Conservation (phyloP, 306 rosid species). For the Medicago truncatula region DNA sequence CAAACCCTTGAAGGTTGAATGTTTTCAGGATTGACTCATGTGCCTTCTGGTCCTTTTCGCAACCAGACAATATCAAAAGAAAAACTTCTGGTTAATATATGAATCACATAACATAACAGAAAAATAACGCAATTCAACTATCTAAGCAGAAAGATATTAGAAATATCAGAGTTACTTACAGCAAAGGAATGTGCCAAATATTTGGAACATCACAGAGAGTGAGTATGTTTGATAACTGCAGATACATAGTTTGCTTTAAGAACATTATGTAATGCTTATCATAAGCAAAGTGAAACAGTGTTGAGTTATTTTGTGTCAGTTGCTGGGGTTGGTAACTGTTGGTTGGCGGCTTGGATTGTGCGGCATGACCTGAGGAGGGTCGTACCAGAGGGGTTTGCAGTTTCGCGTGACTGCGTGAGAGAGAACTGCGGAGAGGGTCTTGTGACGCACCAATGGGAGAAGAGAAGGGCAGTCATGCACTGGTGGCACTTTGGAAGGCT, state of each 20-base stretch:
- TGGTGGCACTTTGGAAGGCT: too few relatives aligned
- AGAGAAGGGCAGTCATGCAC: too few relatives aligned
- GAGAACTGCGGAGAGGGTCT: too few relatives aligned
- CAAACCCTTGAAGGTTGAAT: slow-evolving; percentile 67
- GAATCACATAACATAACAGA: slow-evolving; percentile 11
- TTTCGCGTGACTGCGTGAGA: too few relatives aligned
- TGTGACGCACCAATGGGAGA: too few relatives aligned
- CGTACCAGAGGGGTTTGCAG: too few relatives aligned
- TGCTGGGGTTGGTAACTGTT: background rate
- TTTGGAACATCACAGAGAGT: slow-evolving; percentile 89
- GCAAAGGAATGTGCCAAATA: slow-evolving; percentile 95
- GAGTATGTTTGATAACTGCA: slow-evolving; percentile 73
- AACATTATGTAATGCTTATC: slow-evolving; percentile 1
- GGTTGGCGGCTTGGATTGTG: too few relatives aligned
- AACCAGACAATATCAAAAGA: slow-evolving; percentile 30
- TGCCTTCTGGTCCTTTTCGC: slow-evolving; percentile 78
- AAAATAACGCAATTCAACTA: slow-evolving; percentile 3
- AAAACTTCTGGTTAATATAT: slow-evolving; percentile 22
- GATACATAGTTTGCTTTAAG: slow-evolving; percentile 30
- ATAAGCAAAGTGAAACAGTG: slow-evolving; percentile 35
- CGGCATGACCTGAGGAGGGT: too few relatives aligned
- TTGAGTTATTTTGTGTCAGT: slow-evolving; percentile 39
- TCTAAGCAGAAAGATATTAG: background rate
- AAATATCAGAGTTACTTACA: slow-evolving; percentile 56
- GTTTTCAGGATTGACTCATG: slow-evolving; percentile 77